phyloP scores from a whole-genome alignment of 225 moss, liverwort and hornwort genomes.

The Thuidium tamariscinum region DNA sequence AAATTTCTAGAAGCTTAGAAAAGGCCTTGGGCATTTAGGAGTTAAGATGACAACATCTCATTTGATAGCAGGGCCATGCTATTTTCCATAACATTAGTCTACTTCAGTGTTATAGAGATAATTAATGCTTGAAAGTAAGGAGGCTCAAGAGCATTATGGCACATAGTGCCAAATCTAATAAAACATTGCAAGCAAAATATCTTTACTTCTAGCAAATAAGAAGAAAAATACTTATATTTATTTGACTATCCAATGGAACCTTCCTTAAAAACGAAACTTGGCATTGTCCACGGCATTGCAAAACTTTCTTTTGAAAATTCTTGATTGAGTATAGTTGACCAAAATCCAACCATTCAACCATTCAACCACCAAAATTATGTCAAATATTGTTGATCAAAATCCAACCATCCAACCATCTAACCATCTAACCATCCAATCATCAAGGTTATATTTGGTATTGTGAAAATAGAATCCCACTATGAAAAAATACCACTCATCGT shows the following conservation, averaged over 20 bases:
- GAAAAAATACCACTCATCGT: neutral
- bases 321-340: neutral
- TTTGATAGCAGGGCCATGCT: neutral
- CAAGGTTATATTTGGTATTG: accelerated
- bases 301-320: neutral
- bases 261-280: accelerated
- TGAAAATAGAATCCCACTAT: neutral
- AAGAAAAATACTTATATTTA: too few relatives aligned
- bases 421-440: too few relatives aligned
- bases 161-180: neutral
- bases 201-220: neutral
- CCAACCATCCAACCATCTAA: neutral
- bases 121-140: accelerated
- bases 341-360: neutral
- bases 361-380: too few relatives aligned
- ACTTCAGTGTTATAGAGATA: neutral
- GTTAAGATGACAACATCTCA: neutral
- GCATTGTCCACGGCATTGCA: too few relatives aligned
- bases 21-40: too few relatives aligned
- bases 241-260: neutral
- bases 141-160: accelerated
- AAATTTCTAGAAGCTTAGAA: too few relatives aligned
- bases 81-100: neutral
- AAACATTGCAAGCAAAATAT: neutral
- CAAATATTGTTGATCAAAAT: neutral